Percentiles rank a stretch among this genome's conserved stretches.
Conservation (phyloP, 1,284 basidiomycete genomes). For the Apiotrichum gamsii region DNA sequence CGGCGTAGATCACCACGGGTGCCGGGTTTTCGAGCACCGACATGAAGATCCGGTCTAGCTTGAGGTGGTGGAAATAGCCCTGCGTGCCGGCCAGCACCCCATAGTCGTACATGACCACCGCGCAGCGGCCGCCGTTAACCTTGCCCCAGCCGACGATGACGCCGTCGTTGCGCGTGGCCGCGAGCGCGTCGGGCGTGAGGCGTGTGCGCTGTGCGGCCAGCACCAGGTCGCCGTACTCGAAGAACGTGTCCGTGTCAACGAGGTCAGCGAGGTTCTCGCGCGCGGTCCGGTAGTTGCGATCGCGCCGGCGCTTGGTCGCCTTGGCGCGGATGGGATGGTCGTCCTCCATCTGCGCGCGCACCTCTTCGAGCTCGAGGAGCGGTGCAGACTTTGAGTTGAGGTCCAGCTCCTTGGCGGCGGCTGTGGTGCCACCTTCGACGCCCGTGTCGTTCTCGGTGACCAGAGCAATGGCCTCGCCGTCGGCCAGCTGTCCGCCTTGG, state of each 20-base stretch:
- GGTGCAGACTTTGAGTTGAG: constrained; percentile 10
- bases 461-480: constrained; percentile 13
- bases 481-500: constrained; percentile 13
- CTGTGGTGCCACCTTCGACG: neutral
- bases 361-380: constrained; percentile 14
- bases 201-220: constrained; percentile 16
- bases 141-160: constrained; percentile 20
- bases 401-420: constrained; percentile 4
- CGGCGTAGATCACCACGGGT: constrained; percentile 16
- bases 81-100: constrained; percentile 18
- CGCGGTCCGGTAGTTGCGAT: constrained; percentile 12
- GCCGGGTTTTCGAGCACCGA: constrained; percentile 16
- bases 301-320: constrained; percentile 12
- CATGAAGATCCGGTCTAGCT: constrained; percentile 17
- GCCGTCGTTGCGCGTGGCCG: constrained; percentile 16
- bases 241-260: constrained; percentile 14
- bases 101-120: constrained; percentile 17
- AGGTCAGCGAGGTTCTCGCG: constrained; percentile 17
- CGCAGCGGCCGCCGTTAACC: constrained; percentile 12
- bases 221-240: constrained; percentile 18
- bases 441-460: constrained; percentile 1
- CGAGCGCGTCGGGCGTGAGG: constrained; percentile 3
- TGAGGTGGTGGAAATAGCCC: constrained; percentile 18
- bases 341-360: constrained; percentile 12
- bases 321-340: constrained; percentile 8